Conservation (phyloP, 2,329 filamentous ascomycete genomes). For the Xylaria sp. region DNA sequence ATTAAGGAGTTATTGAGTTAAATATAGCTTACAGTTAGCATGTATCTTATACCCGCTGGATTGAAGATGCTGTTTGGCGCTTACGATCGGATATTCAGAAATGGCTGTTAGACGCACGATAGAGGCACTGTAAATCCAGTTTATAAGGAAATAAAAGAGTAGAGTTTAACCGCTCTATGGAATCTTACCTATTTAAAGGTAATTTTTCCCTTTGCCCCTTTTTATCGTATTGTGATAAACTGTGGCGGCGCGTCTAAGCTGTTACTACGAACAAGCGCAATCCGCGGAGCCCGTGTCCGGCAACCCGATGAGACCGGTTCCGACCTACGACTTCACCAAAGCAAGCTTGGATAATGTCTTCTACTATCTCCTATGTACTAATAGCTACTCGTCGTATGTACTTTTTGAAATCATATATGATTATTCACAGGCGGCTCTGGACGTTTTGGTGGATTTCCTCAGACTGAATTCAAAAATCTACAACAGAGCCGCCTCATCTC, state of each 20-base stretch:
- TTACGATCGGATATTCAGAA: not conserved
- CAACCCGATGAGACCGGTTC: constrained; percentile 18
- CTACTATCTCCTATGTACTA: not conserved
- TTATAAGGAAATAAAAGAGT: not conserved
- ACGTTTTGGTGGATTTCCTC: too few relatives aligned
- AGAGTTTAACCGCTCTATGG: not conserved
- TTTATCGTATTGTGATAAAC: not conserved
- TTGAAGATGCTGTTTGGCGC: constrained; percentile 5
- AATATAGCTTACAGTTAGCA: constrained; percentile 1
- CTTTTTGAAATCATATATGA: not conserved
- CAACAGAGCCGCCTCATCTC: not conserved
- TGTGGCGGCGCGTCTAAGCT: not conserved
- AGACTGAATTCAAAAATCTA: not conserved
- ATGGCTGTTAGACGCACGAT: not conserved
- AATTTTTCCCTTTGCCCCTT: not conserved
- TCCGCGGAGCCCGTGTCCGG: constrained; percentile 31
- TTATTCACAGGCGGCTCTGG: not conserved
- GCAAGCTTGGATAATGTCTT: not conserved
- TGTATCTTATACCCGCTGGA: not conserved
- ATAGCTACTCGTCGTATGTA: not conserved
- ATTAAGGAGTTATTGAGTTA: constrained; percentile 87
- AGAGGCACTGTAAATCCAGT: not conserved
- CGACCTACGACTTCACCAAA: not conserved
- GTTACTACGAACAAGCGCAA: not conserved
- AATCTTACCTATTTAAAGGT: not conserved